Conservation (phyloP, 495 filamentous ascomycete genomes). For the Daldinia childiae region DNA sequence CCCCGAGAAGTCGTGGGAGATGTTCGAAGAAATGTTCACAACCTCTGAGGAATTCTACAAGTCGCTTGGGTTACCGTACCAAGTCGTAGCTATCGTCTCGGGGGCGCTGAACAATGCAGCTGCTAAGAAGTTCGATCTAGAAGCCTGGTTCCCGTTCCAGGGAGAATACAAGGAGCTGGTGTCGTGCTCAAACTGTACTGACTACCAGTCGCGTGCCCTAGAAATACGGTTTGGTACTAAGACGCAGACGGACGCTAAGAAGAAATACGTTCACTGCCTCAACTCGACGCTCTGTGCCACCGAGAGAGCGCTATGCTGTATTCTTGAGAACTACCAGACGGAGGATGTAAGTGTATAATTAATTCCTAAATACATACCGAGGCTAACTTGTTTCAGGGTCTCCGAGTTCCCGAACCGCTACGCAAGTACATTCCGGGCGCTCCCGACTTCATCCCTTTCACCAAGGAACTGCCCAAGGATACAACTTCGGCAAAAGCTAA, state of each 20-base stretch:
- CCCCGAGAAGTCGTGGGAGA: conserved; percentile 93
- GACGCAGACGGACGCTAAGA: conserved; percentile 79
- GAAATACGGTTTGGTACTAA: conserved; percentile 87
- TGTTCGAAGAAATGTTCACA: conserved; percentile 90
- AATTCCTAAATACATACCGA: conserved; percentile 4
- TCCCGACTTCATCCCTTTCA: conserved; percentile 86
- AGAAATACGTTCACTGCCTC: conserved; percentile 93
- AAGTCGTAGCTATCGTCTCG: conserved; percentile 90
- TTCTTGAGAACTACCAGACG: conserved; percentile 96
- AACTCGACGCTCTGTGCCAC: conserved; percentile 94
- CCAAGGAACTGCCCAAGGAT: conserved; percentile 81
- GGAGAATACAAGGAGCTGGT: conserved; percentile 98
- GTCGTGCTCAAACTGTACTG: conserved; percentile 94
- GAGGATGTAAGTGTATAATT: conserved; percentile 68
- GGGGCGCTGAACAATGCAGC: conserved; percentile 95
- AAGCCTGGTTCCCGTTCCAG: conserved; percentile 97
- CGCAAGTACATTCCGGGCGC: conserved; percentile 91
- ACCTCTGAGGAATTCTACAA: conserved; percentile 95
- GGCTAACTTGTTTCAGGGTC: conserved; percentile 63
- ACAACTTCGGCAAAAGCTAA: conserved; percentile 55
- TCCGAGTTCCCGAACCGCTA: conserved; percentile 85
- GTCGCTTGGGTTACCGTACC: conserved; percentile 87
- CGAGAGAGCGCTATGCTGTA: conserved; percentile 90
- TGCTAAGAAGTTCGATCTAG: conserved; percentile 93
- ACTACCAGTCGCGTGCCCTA: conserved; percentile 89